Conservation (phyloP, 139 green algal species). For the Picochlorum sp. region DNA sequence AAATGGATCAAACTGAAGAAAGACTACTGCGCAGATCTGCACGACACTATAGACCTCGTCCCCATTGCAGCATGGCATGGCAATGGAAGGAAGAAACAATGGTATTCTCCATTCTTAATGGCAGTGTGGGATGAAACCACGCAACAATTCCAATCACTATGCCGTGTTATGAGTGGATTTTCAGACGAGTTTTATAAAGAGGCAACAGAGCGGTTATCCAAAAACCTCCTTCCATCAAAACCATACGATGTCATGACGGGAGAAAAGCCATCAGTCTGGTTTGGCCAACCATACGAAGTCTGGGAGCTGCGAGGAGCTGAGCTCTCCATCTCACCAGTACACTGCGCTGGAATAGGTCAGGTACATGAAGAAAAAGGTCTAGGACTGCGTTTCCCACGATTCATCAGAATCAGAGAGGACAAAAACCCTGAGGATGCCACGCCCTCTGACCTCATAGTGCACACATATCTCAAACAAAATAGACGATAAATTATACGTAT, state of each 20-base stretch:
- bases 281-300: slow-evolving; percentile 53
- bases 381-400: slow-evolving; percentile 59
- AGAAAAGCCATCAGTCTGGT: slow-evolving; percentile 62
- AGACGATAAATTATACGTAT: not conserved
- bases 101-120: slow-evolving; percentile 83
- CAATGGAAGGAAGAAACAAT: slow-evolving; percentile 65
- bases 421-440: slow-evolving; percentile 85
- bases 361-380: slow-evolving; percentile 38
- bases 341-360: slow-evolving; percentile 30
- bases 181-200: slow-evolving; percentile 76
- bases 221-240: slow-evolving; percentile 23
- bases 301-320: slow-evolving; percentile 66
- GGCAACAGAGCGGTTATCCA: slow-evolving; percentile 37
- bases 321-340: slow-evolving; percentile 58
- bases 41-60: slow-evolving; percentile 83
- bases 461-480: slow-evolving; percentile 13
- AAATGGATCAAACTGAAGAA: slow-evolving; percentile 73
- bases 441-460: slow-evolving; percentile 51
- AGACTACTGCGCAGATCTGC: slow-evolving; percentile 79
- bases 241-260: slow-evolving; percentile 67
- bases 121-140: slow-evolving; percentile 64
- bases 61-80: slow-evolving; percentile 84
- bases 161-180: slow-evolving; percentile 85
- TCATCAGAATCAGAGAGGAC: slow-evolving; percentile 57
- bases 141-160: slow-evolving; percentile 65